Evolutionary conservation across 140 eudicot species (phyloP), one percentile per base, ranked within the genome.

Genomic region (Erigeron philadelphicus): DNA sequence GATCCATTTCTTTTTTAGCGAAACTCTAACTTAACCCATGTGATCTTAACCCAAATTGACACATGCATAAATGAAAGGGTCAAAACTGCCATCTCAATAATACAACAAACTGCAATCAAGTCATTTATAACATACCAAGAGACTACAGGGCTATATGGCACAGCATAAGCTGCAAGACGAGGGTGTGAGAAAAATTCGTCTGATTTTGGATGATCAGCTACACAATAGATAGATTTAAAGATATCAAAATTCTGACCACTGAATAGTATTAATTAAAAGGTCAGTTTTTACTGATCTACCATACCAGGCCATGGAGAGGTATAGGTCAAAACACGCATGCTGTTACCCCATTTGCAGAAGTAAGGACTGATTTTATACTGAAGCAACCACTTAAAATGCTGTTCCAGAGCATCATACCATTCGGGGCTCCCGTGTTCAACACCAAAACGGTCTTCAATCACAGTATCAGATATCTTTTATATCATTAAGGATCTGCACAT

Each of bases 261-360:
- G 15, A 38, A 71, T 13, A 38, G 38, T 23, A 58, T 35, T 60
- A 66, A 19, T 50, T 8, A 45, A 43, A 48, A 23, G 63, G 2
- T 64, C 40, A 21, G 9, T 46, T 66, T 61, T 19, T 18, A 62
- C 15, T 72, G 56, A 48, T 19, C 57, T 42, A 62, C 16, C 62
- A 48, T 84, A 88, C 98, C 96, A 74, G 98, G 96, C 98, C 98
- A 92, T 31, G 98, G 98, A 61, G 90, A 83, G 18, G 98, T 86
- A 84, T 88, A 92, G 16, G 96, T 92, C 84, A 92, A 84, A 67
- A 92, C 98, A 40, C 92, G 92, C 98, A 92, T 92, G 69, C 90
- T 77, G 70, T 92, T 90, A 75, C 98, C 95, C 98, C 98, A 92
- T 81, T 91, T 88, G 77, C 98, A 92, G 80, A 92, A 88, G 73